These are phyloP conservation scores for Aspergillus campestris DNA, from an alignment of 495 filamentous ascomycete species.

Conservation along the genomic window DNA sequence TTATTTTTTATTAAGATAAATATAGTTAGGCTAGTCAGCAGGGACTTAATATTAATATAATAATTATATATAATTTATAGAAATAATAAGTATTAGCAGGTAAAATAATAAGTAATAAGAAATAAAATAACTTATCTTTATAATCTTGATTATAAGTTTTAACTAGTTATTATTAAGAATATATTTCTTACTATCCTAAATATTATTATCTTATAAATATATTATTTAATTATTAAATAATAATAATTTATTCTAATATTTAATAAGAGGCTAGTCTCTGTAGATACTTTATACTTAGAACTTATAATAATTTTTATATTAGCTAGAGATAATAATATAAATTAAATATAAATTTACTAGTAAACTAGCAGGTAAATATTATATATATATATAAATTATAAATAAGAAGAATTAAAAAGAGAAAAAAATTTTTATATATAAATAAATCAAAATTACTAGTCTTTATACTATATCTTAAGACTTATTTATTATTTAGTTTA, in stretches of 20 bases:
- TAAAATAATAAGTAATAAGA: neutral
- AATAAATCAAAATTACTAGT: too few relatives aligned
- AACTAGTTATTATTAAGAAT: conserved; percentile 1
- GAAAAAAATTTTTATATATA: too few relatives aligned
- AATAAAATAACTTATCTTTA: neutral
- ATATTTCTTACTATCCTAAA: neutral
- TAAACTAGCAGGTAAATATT: too few relatives aligned
- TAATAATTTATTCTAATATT: too few relatives aligned
- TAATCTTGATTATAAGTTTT: conserved; percentile 1
- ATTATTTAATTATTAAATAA: neutral
- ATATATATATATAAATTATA: too few relatives aligned
- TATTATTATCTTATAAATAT: neutral
- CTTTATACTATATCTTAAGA: too few relatives aligned
- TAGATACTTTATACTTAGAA: neutral
- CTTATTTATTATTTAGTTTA: too few relatives aligned
- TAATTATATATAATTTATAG: conserved; percentile 1
- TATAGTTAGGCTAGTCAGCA: neutral
- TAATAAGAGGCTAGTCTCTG: too few relatives aligned
- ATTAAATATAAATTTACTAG: too few relatives aligned
- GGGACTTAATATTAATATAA: neutral
- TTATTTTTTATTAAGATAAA: neutral
- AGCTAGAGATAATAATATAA: too few relatives aligned
- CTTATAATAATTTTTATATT: neutral
- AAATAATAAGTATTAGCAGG: neutral
- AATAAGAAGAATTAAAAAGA: too few relatives aligned